Base-by-base conservation (phyloP, 345 rosid genomes). In the Hibiscus mutabilis region DNA sequence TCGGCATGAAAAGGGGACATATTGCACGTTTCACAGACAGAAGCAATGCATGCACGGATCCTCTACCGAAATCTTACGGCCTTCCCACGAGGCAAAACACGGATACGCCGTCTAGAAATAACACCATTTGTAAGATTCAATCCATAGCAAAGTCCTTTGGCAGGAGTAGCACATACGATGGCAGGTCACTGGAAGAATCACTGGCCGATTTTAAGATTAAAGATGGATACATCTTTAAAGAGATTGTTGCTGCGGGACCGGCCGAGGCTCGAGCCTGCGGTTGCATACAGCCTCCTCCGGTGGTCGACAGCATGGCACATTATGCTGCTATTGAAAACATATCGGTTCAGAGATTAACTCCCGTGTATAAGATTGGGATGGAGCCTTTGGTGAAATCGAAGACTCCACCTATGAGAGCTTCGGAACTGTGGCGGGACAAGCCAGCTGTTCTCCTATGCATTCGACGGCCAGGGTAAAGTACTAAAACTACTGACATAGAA, bases 361-460 rank as follows among this genome's bases (percentile, higher is more conserved):
- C 89, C 0, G 85, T 79, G 74, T 84, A 87, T 59, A 87, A 84
- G 80, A 74, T 83, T 29, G 87, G 86, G 2, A 80, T 81, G 87
- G 86, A 82, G 62, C 82, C 83, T 60, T 72, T 87, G 75, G 88
- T 82, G 62, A 85, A 77, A 72, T 71, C 81, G 24, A 80, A 73
- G 73, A 66, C 87, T n/a, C 89, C 88, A 61, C 87, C 88, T 22
- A 85, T 85, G 85, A 89, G 83, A 79, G 88, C 91, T 64, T 81
- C 82, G 12, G 81, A 79, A 31, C 61, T 89, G 10, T 89, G 94
- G 89, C 80, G 76, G 25, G 83, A 87, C 49, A 87, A 81, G 60
- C 85, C 91, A 25, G 84, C 87, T 19, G 70, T 85, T 24, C 79
- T 89, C 52, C 81, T 89, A 60, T 89, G 89, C 74, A 80, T 87